These are phyloP conservation scores for Plasmopara viticola DNA, from an alignment of 352 stramenopile species.

Conservation along the genomic window DNA sequence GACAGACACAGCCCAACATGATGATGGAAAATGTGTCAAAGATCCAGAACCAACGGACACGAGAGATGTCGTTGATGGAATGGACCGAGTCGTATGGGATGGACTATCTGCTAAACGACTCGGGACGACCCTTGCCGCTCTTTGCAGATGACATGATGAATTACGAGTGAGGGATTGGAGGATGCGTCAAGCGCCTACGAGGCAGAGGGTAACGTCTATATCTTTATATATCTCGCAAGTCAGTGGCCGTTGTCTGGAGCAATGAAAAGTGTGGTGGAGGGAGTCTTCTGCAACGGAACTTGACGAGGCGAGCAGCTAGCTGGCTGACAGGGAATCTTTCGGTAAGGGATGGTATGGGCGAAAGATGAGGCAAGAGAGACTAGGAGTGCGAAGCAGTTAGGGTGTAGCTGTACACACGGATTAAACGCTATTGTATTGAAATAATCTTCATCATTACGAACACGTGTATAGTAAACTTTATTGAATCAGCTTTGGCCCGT, in stretches of 20 bases:
- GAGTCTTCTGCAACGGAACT: conserved; percentile 6
- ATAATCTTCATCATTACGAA: conserved; percentile 11
- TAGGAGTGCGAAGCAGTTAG: conserved; percentile 20
- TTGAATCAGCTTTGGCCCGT: background rate
- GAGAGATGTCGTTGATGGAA: conserved; percentile 67
- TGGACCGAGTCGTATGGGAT: conserved; percentile 77
- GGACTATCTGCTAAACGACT: conserved; percentile 72
- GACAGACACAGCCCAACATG: conserved; percentile 18
- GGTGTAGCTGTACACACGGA: conserved; percentile 16
- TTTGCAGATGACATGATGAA: conserved; percentile 52
- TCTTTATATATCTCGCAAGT: conserved; percentile 23
- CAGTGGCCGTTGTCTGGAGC: conserved; percentile 3
- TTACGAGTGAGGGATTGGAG: conserved; percentile 38
- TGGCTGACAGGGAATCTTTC: conserved; percentile 4
- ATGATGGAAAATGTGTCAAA: conserved; percentile 40
- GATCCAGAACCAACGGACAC: conserved; percentile 36
- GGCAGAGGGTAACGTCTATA: conserved; percentile 19
- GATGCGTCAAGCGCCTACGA: background rate
- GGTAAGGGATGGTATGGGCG: background rate
- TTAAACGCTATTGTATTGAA: conserved; percentile 13
- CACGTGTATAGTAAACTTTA: conserved; percentile 19
- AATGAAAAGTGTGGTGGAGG: conserved; percentile 1
- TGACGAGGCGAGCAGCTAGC: conserved; percentile 6
- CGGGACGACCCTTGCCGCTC: conserved; percentile 40
- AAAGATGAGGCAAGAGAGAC: conserved; percentile 2